These are phyloP conservation scores for Pleodorina starrii DNA, from an alignment of 139 green algal species.

Conservation along the genomic window DNA sequence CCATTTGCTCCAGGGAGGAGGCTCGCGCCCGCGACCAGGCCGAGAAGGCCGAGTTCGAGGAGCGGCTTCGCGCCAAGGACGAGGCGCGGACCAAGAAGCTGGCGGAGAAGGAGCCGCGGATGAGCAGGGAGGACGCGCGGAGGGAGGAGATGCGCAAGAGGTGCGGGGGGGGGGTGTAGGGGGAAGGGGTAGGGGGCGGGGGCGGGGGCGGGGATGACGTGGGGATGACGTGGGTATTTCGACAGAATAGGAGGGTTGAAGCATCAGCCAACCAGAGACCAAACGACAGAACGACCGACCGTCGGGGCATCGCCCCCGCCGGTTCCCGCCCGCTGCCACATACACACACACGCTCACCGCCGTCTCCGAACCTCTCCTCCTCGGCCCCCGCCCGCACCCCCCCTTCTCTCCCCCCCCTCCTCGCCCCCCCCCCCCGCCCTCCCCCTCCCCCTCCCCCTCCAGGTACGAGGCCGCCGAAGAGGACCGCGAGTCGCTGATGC, in stretches of 20 bases:
- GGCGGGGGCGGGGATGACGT: neutral
- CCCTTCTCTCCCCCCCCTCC: too few relatives aligned
- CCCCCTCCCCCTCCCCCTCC: neutral
- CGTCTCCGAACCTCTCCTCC: too few relatives aligned
- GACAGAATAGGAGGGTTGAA: too few relatives aligned
- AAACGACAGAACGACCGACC: too few relatives aligned
- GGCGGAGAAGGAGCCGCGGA: conserved; percentile 58
- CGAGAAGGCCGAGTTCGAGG: conserved; percentile 95
- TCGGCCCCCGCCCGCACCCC: too few relatives aligned
- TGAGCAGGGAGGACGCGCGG: conserved; percentile 65
- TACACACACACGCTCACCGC: too few relatives aligned
- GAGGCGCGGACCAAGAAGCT: conserved; percentile 67
- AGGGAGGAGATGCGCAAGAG: conserved; percentile 53
- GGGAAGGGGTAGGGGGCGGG: neutral
- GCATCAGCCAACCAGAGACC: too few relatives aligned
- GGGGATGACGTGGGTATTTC: neutral
- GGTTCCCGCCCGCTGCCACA: too few relatives aligned
- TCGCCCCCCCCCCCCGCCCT: too few relatives aligned
- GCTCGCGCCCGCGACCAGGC: conserved; percentile 26
- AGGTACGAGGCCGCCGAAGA: conserved; percentile 69
- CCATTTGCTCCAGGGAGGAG: conserved; percentile 29
- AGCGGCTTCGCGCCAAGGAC: conserved; percentile 51
- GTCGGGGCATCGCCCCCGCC: too few relatives aligned
- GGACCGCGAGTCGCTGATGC: conserved; percentile 66
- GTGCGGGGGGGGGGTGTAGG: neutral